These are phyloP conservation scores for Lichtheimia hyalospora DNA, from an alignment of 371 early-diverging fungal genomes.

Conservation along the genomic window DNA sequence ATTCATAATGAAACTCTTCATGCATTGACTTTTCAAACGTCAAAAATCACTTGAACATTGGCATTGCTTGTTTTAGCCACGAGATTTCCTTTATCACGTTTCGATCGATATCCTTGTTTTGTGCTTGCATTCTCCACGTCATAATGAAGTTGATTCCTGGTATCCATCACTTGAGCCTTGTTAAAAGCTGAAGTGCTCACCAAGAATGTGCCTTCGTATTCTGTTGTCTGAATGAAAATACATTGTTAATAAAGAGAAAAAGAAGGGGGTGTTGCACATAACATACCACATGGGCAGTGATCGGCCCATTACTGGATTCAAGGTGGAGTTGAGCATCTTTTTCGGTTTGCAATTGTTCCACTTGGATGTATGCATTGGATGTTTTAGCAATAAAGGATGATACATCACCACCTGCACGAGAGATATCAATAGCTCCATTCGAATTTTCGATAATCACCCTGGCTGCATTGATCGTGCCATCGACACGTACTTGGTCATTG, in stretches of 20 bases:
- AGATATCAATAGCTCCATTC: constrained; percentile 8
- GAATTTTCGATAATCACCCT: constrained; percentile 4
- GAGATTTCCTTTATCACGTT: no score
- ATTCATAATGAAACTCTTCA: background rate
- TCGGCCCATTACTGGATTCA: constrained; percentile 11
- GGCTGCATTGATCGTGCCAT: constrained; percentile 2
- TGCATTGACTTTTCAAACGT: constrained; percentile 12
- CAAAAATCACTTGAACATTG: constrained; percentile 15
- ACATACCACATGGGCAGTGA: constrained; percentile 19
- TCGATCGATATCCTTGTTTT: constrained; percentile 2
- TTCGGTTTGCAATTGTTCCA: constrained; percentile 3
- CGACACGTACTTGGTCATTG: constrained; percentile 12
- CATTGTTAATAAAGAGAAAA: background rate
- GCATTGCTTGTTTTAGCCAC: constrained; percentile 9
- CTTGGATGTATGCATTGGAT: constrained; percentile 19
- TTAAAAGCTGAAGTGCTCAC: constrained; percentile 9
- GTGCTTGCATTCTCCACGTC: background rate
- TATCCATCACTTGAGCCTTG: constrained; percentile 7
- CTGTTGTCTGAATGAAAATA: constrained; percentile 5
- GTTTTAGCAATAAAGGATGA: constrained; percentile 14
- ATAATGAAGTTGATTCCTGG: background rate
- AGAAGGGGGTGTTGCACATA: background rate
- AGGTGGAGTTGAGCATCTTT: constrained; percentile 8
- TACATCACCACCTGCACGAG: background rate
- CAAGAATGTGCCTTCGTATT: constrained; percentile 15